These are phyloP conservation scores for Myxozyma monticola DNA, from an alignment of 805 yeast genomes.

Conservation along the genomic window DNA sequence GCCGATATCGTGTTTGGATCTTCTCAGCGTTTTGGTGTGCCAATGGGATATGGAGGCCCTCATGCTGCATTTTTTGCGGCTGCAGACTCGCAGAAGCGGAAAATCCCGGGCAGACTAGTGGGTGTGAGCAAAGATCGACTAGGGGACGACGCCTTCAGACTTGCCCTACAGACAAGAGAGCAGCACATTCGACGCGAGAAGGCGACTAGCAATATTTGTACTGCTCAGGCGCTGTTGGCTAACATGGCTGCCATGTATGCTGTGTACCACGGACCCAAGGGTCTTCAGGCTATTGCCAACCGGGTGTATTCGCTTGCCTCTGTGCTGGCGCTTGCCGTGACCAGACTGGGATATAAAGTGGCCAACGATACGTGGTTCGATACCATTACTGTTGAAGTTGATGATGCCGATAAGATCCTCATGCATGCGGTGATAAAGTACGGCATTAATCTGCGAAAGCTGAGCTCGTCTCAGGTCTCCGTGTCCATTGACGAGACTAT, in stretches of 20 bases:
- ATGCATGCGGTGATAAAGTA: slow-evolving; percentile 56
- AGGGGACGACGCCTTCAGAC: slow-evolving; percentile 83
- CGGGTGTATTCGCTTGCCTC: slow-evolving; percentile 75
- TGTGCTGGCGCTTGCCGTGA: slow-evolving; percentile 62
- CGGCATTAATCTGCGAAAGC: slow-evolving; percentile 77
- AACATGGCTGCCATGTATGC: slow-evolving; percentile 95
- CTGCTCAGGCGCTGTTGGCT: slow-evolving; percentile 95
- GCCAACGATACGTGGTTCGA: slow-evolving; percentile 75
- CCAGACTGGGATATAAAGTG: slow-evolving; percentile 49
- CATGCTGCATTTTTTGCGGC: slow-evolving; percentile 98
- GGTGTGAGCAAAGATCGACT: slow-evolving; percentile 91
- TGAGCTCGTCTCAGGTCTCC: slow-evolving; percentile 60
- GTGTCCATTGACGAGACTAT: slow-evolving; percentile 92
- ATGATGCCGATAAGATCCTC: slow-evolving; percentile 61
- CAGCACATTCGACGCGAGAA: slow-evolving; percentile 97
- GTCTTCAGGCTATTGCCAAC: slow-evolving; percentile 72
- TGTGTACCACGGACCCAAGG: slow-evolving; percentile 92
- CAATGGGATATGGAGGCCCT: slow-evolving; percentile 98
- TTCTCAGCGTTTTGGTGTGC: slow-evolving; percentile 95
- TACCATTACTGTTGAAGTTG: slow-evolving; percentile 62
- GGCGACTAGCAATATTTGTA: slow-evolving; percentile 97
- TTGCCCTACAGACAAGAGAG: slow-evolving; percentile 96
- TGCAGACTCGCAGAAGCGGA: slow-evolving; percentile 73
- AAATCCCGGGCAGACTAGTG: slow-evolving; percentile 94
- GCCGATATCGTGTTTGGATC: slow-evolving; percentile 94